These are phyloP conservation scores for Naganishia friedmannii DNA, from an alignment of 768 basidiomycete species.

Conservation along the genomic window DNA sequence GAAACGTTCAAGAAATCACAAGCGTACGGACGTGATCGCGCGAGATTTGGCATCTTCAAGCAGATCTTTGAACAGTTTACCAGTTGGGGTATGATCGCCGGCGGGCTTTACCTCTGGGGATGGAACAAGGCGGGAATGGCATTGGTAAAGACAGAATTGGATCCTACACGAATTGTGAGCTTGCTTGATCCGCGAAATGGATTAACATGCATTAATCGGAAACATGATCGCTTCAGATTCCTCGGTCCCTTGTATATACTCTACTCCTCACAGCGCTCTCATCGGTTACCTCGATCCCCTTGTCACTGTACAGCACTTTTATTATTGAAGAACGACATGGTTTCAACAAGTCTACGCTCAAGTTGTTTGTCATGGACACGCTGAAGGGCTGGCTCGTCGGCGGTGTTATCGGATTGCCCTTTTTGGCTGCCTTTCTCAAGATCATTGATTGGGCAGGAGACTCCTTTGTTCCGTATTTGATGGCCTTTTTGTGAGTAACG, in stretches of 20 bases:
- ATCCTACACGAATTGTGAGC: constrained; percentile 17
- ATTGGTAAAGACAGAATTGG: constrained; percentile 57
- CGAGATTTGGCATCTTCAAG: constrained; percentile 71
- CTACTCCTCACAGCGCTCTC: constrained; percentile 63
- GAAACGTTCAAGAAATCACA: constrained; percentile 85
- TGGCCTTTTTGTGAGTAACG: constrained; percentile 76
- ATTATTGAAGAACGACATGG: constrained; percentile 92
- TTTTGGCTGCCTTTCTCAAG: constrained; percentile 79
- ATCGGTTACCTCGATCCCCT: constrained; percentile 68
- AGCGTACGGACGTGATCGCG: constrained; percentile 85
- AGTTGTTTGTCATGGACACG: constrained; percentile 72
- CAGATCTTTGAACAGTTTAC: constrained; percentile 70
- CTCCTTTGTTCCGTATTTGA: constrained; percentile 85
- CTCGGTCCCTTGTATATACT: constrained; percentile 76
- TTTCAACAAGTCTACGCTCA: constrained; percentile 88
- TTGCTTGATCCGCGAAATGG: neutral
- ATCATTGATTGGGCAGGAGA: constrained; percentile 93
- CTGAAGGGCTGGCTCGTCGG: constrained; percentile 74
- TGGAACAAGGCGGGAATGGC: constrained; percentile 66
- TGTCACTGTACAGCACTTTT: constrained; percentile 82
- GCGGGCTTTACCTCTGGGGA: constrained; percentile 75
- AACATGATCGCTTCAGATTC: constrained; percentile 59
- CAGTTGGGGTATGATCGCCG: constrained; percentile 68
- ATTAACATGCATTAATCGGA: neutral
- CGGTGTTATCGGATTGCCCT: constrained; percentile 72